Base-by-base conservation (phyloP, 2,329 filamentous ascomycete genomes). In the Neofusicoccum laricinum region DNA sequence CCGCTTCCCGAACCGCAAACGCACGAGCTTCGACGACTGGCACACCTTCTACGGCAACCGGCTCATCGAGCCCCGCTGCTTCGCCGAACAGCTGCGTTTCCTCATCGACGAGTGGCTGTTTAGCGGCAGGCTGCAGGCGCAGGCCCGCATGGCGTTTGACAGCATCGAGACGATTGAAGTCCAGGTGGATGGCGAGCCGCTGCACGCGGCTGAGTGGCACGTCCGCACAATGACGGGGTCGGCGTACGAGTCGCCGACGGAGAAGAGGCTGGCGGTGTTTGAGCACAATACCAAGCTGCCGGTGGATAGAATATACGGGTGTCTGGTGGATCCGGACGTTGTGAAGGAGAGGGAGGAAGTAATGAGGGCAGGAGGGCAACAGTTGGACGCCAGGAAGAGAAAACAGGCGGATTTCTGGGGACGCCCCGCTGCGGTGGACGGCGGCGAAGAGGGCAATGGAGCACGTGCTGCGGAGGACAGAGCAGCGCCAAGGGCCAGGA, bases 281-380 rank as follows among this genome's bases (percentile, higher is more conserved):
- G 59, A 63, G 21, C 59, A 25, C 48, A 63, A 63, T 14, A 51
- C 36, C 21, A 14, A n/a, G 5, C 15, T 63, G 46, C 48, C 59
- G 11, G 25, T 50, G 3, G 36, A 45, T 11, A 43, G 53, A 15
- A 17, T 50, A 3, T 63, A 51, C 21, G 59, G 59, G 4, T 45
- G 36, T 19, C 32, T 63, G 17, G 59, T 53, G 59, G 59, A 51
- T 6, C 36, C 59, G n/a, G 38, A 43, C 4, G 10, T 7, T 3
- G 34, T 49, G 58, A 40, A n/a, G 12, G 19, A 38, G 14, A n/a
- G n/a, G 45, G 43, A 49, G 19, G n/a, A 41, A 17, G 17, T 34
- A 17, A 8, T 32, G 15, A 32, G 41, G 21, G 17, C 4, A n/a
- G 10, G 41, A 38, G 30, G n/a, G n/a, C n/a, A 40, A 19, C 15